A percentile compares a stretch with the other conserved stretches of the same genome.
phyloP scores from a whole-genome alignment of 192 early-diverging fungal species.

The Phycomyces nitens region DNA sequence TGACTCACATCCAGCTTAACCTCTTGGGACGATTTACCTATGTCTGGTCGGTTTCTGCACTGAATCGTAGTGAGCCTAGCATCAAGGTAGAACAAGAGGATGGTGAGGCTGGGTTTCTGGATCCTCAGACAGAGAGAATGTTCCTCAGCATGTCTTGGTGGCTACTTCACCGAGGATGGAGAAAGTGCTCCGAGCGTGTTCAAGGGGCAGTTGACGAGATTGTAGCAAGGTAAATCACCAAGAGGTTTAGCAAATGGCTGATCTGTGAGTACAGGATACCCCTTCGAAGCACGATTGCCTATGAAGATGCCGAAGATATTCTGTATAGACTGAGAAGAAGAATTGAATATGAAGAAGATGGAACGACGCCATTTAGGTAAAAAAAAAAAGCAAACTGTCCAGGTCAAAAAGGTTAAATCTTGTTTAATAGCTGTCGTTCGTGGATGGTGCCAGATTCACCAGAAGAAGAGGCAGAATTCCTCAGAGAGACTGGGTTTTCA shows the following conservation, averaged over 20 bases:
- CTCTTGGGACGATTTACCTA: conserved; percentile 90
- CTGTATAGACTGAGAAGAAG: conserved; percentile 49
- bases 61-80: conserved; percentile 48
- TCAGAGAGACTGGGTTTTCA: conserved; percentile 51
- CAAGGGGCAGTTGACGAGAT: conserved; percentile 61
- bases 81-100: conserved; percentile 38
- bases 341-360: conserved; percentile 49
- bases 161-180: conserved; percentile 88
- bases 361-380: conserved; percentile 31
- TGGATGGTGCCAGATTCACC: conserved; percentile 62
- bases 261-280: conserved; percentile 39
- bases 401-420: neutral
- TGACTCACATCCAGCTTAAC: conserved; percentile 87
- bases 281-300: conserved; percentile 60
- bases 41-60: conserved; percentile 62
- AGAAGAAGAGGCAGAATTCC: conserved; percentile 58
- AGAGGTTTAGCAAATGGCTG: conserved; percentile 11
- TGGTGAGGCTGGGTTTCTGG: conserved; percentile 37
- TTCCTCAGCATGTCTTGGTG: conserved; percentile 92
- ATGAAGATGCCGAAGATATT: conserved; percentile 56
- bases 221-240: conserved; percentile 50
- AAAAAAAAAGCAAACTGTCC: neutral
- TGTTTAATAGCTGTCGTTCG: conserved; percentile 40
- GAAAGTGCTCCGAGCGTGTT: conserved; percentile 62
- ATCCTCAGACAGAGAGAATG: conserved; percentile 65